phyloP scores from a whole-genome alignment of 1,284 basidiomycete species.

The Malassezia dermatis region DNA sequence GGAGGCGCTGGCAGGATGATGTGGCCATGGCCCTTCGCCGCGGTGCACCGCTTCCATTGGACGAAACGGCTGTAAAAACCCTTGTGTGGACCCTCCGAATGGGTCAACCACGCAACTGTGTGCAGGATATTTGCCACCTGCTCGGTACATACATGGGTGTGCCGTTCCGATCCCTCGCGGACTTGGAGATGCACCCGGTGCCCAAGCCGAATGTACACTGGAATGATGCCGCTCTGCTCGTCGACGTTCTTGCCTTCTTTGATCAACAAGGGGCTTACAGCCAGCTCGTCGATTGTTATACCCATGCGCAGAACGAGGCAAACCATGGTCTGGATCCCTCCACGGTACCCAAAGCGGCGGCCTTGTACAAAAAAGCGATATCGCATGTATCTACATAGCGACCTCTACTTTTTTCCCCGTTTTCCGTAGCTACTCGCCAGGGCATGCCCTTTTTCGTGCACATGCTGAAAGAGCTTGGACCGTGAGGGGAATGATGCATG shows the following conservation, averaged over 20 bases:
- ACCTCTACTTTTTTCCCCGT: constrained; percentile 59
- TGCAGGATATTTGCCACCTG: background rate
- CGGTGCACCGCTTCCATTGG: background rate
- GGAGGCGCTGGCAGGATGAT: constrained; percentile 15
- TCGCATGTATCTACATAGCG: constrained; percentile 17
- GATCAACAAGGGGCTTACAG: background rate
- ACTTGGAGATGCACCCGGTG: background rate
- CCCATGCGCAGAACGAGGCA: background rate
- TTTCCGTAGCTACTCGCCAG: constrained; percentile 52
- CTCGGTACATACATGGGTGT: constrained; percentile 15
- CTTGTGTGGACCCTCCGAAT: constrained; percentile 9
- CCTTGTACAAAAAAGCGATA: background rate
- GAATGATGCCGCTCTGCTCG: background rate
- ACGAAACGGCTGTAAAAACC: constrained; percentile 12
- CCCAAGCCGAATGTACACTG: background rate
- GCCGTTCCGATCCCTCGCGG: background rate
- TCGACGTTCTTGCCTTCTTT: constrained; percentile 12
- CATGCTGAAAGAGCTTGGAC: constrained; percentile 68
- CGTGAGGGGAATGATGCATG: constrained; percentile 58
- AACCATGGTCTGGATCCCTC: background rate
- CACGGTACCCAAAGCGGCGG: background rate
- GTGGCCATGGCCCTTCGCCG: background rate
- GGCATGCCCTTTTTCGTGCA: constrained; percentile 65
- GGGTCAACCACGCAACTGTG: background rate
- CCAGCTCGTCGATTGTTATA: constrained; percentile 5